Percentiles rank a stretch among this genome's conserved stretches.
Evolutionary conservation across 2,329 filamentous ascomycete genomes (phyloP).

Genomic region (Nemania diffusa): DNA sequence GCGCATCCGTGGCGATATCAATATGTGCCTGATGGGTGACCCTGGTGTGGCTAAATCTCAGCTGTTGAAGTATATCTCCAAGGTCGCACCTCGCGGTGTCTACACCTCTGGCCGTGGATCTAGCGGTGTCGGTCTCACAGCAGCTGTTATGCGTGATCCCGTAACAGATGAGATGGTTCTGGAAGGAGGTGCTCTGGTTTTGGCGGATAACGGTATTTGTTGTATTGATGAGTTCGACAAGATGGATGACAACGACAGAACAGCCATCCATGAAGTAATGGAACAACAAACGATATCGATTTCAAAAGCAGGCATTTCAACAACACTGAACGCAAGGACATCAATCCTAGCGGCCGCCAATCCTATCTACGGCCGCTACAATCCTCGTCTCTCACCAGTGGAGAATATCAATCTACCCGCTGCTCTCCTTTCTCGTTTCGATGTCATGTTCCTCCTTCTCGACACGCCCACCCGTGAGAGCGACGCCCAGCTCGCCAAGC

Average conservation of each 20-base stretch:
- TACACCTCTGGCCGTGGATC: conserved; percentile 85
- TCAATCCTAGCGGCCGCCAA: conserved; percentile 97
- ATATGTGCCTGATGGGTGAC: conserved; percentile 98
- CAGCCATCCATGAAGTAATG: conserved; percentile 89
- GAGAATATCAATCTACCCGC: conserved; percentile 99
- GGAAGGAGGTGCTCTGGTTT: conserved; percentile 80
- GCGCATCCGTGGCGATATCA: conserved; percentile 98
- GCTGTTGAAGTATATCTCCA: conserved; percentile 96
- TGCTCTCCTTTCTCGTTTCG: conserved; percentile 94
- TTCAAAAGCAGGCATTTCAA: conserved; percentile 76
- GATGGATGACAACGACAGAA: conserved; percentile 86
- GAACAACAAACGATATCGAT: conserved; percentile 89
- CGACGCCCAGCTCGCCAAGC: conserved; percentile 92
- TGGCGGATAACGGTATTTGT: conserved; percentile 86
- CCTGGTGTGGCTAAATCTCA: conserved; percentile 99
- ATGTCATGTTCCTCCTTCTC: conserved; percentile 94
- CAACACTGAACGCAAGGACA: conserved; percentile 92
- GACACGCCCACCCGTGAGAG: conserved; percentile 90
- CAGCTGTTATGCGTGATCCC: conserved; percentile 84
- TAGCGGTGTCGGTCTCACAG: conserved; percentile 83
- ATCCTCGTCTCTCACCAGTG: conserved; percentile 94
- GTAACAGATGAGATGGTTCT: conserved; percentile 88
- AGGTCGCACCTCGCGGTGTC: conserved; percentile 92
- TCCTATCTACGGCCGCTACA: conserved; percentile 97
- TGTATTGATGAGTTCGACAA: conserved; percentile 91